A percentile compares a stretch with the other conserved stretches of the same genome.
These are phyloP conservation scores for Coelastrella sp. DNA, from an alignment of 139 green algal species.

Conservation along the genomic window DNA sequence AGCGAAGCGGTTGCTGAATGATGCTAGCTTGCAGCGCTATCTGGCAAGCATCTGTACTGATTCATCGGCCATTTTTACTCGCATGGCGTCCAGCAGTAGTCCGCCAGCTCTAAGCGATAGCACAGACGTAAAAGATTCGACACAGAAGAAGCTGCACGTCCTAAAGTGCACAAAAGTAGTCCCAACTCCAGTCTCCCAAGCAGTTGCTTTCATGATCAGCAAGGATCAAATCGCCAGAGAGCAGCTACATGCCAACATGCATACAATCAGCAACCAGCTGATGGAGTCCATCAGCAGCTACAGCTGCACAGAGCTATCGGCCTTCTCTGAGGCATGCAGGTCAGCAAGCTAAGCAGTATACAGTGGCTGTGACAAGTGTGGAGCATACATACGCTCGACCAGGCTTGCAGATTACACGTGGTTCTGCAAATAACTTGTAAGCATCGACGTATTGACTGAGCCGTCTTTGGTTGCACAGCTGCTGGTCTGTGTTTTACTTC, in stretches of 20 bases:
- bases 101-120: neutral
- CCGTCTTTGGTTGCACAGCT: too few species aligned
- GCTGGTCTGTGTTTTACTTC: too few species aligned
- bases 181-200: neutral
- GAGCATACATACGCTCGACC: too few species aligned
- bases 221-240: constrained; percentile 5
- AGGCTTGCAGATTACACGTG: too few species aligned
- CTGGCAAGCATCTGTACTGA: neutral
- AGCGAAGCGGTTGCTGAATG: neutral
- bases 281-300: neutral
- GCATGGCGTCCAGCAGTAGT: neutral
- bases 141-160: neutral
- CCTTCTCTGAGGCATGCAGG: constrained; percentile 35
- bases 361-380: too few species aligned
- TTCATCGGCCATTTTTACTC: too few species aligned
- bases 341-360: too few species aligned
- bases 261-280: constrained; percentile 20
- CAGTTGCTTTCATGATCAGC: constrained; percentile 36
- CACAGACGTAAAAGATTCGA: neutral
- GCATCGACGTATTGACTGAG: too few species aligned
- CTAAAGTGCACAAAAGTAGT: neutral
- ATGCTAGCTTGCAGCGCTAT: neutral
- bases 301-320: constrained; percentile 33
- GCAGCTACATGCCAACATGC: constrained; percentile 8
- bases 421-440: too few species aligned